phyloP scores from a whole-genome alignment of 345 rosid species.

The Linum lewisii region DNA sequence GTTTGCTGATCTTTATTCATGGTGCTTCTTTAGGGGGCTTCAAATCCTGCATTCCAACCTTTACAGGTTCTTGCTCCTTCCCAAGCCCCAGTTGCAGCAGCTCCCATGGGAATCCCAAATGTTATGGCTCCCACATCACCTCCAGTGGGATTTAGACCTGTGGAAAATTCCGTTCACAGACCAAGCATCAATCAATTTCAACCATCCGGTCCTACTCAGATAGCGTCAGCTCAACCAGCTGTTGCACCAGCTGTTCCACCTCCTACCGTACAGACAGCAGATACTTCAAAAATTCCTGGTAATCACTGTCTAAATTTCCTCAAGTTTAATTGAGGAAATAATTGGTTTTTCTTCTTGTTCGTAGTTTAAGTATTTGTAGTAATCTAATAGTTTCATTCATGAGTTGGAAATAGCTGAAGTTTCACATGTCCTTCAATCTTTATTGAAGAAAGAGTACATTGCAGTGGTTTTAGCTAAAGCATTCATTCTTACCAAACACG shows the following conservation, averaged over 20 bases:
- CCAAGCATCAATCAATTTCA: slow-evolving; percentile 59
- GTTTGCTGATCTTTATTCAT: slow-evolving; percentile 10
- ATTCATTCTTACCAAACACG: not conserved
- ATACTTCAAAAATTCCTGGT: slow-evolving; percentile 88
- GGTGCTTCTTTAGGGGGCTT: slow-evolving; percentile 42
- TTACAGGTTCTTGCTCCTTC: slow-evolving; percentile 43
- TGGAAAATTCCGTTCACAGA: slow-evolving; percentile 48
- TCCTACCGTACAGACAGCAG: slow-evolving; percentile 85
- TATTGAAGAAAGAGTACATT: too few relatives aligned
- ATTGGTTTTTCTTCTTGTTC: too few relatives aligned
- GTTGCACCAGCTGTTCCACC: slow-evolving; percentile 63
- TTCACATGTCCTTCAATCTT: too few relatives aligned
- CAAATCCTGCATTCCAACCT: slow-evolving; percentile 43
- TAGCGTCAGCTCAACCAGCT: slow-evolving; percentile 44
- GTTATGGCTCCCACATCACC: slow-evolving; percentile 41
- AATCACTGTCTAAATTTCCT: not conserved
- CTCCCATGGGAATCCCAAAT: slow-evolving; percentile 50
- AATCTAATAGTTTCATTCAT: too few relatives aligned
- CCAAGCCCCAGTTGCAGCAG: slow-evolving; percentile 37
- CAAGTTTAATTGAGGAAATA: not conserved
- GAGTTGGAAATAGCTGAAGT: too few relatives aligned
- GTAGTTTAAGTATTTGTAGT: too few relatives aligned
- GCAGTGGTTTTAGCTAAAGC: not conserved
- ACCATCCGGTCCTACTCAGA: slow-evolving; percentile 57
- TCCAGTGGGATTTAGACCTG: slow-evolving; percentile 62